Evolutionary conservation across 805 yeast species (phyloP).

Genomic region (Candida krabiensis): DNA sequence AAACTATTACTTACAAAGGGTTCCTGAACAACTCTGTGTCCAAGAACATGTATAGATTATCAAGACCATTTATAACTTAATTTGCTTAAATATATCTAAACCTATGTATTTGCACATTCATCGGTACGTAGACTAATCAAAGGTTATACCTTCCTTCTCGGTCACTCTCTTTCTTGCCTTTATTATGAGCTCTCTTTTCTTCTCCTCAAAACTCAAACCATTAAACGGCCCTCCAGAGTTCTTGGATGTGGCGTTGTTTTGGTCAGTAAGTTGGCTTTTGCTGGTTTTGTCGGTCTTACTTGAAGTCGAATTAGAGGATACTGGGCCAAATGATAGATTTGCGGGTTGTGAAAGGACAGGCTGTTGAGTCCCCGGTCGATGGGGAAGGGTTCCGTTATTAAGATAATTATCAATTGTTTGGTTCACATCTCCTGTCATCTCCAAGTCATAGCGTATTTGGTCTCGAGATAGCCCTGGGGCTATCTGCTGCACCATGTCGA

Average conservation of each 20-base stretch:
- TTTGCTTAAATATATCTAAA: too few relatives aligned
- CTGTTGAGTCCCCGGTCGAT: constrained; percentile 14
- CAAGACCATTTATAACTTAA: too few relatives aligned
- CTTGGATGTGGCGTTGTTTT: not conserved
- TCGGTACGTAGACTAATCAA: constrained; percentile 1
- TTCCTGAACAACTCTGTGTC: too few relatives aligned
- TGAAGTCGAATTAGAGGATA: not conserved
- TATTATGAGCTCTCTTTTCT: constrained; percentile 57
- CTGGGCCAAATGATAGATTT: not conserved
- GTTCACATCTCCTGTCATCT: constrained; percentile 78
- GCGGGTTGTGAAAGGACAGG: constrained; percentile 1
- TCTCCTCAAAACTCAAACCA: constrained; percentile 48
- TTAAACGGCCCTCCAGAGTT: constrained; percentile 25
- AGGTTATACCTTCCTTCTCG: constrained; percentile 20
- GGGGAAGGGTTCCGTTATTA: constrained; percentile 57
- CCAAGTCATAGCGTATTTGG: constrained; percentile 73
- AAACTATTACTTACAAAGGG: too few relatives aligned
- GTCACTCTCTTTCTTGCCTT: constrained; percentile 59
- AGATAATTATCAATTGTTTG: constrained; percentile 73
- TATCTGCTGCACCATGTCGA: constrained; percentile 79
- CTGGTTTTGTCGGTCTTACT: not conserved
- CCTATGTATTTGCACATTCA: too few relatives aligned
- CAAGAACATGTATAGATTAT: too few relatives aligned
- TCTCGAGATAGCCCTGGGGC: constrained; percentile 71
- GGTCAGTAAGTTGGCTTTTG: not conserved